Conservation (phyloP, 495 filamentous ascomycete species). For the Penicillium fimorum region DNA sequence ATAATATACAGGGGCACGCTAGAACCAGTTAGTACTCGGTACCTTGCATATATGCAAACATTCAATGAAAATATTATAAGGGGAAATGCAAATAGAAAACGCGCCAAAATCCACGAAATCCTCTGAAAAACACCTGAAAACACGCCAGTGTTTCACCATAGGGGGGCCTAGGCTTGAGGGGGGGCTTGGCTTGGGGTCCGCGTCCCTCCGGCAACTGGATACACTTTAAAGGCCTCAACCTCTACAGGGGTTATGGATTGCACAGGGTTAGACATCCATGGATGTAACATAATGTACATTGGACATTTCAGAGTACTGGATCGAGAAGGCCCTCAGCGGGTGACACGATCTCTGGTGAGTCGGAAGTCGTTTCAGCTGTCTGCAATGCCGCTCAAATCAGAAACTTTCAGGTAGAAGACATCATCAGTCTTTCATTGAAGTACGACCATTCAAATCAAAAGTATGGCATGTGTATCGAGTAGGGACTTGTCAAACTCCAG, state of each 20-base stretch:
- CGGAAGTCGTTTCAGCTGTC: background rate
- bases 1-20: slow-evolving; percentile 3
- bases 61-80: slow-evolving; percentile 10
- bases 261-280: background rate
- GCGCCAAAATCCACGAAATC: slow-evolving; percentile 19
- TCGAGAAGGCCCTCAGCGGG: background rate
- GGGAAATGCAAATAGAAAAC: slow-evolving; percentile 5
- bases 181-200: background rate
- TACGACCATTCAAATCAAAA: background rate
- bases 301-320: background rate
- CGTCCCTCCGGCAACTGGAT: slow-evolving; percentile 41
- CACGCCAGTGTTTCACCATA: slow-evolving; percentile 46
- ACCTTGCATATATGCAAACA: slow-evolving; percentile 10
- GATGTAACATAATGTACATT: background rate
- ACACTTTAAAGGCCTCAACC: background rate
- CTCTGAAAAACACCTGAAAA: slow-evolving; percentile 13
- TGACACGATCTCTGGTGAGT: background rate
- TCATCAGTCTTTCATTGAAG: background rate
- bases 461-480: slow-evolving; percentile 5
- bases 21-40: slow-evolving; percentile 7
- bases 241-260: slow-evolving; percentile 1
- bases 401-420: background rate
- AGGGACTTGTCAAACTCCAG: slow-evolving; percentile 2
- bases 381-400: background rate
- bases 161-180: slow-evolving; percentile 6